Base-by-base conservation (phyloP, 2,329 filamentous ascomycete species). In the Zasmidium citrigriseum region DNA sequence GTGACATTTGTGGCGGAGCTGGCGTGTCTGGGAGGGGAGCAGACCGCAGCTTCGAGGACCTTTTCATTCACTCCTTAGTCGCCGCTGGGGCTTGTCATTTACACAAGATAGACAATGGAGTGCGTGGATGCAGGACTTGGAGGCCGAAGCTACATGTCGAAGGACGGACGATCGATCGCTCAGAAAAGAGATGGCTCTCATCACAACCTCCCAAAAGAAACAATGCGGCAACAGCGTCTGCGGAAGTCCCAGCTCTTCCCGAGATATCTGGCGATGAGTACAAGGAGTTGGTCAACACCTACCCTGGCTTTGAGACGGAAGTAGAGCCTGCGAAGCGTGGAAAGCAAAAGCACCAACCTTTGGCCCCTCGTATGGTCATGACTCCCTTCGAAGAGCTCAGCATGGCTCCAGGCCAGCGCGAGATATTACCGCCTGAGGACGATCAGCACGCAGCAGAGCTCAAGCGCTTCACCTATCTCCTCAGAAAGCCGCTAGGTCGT, bases 31-130 rank as follows among this genome's bases (percentile, higher is more conserved):
- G 45, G n/a, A 46, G 46, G 52, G 38, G 27, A n/a, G 52, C 50
- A 29, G 48, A 66, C 61, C 67, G 70, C 61, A 73, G 70, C 58
- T 73, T 82, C 72, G 79, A 81, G 65, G 78, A 80, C 64, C 66
- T 82, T 62, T 84, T 86, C 71, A 78, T 85, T 62, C 72, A 75
- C 60, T 81, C 81, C 46, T 70, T 86, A 64, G 78, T 82, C 58
- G 73, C 79, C 63, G 83, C 83, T 51, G 77, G 78, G 45, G 77
- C 78, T 49, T 85, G 83, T 68, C 73, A 72, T 59, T 71, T 77
- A 50, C 83, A 84, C 67, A 58, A 22, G 27, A 38, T 14, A 16
- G 34, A 41, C 12, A 5, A 5, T 22, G 16, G 18, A n/a, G 10
- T 10, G 18, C n/a, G 16, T 11, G 41, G 24, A 12, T 16, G 12